These are phyloP conservation scores for Medicago truncatula DNA, from an alignment of 306 rosid genomes.

Conservation along the genomic window MtrunA17r5.0-ANR NC_053046.1:27699501-27700000, in stretches of 20 bases:
- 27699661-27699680: background rate
- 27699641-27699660: background rate
- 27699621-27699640: constrained; percentile 24
- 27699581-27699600: background rate
- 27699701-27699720: constrained; percentile 1
- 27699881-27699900: constrained; percentile 47
- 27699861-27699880: constrained; percentile 55
- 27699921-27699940: constrained; percentile 59
- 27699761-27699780: constrained; percentile 2
- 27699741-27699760: too few species aligned
- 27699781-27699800: background rate
- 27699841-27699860: constrained; percentile 27
- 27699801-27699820: constrained; percentile 30
- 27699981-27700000: background rate
- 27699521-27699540: background rate
- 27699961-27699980: constrained; percentile 15
- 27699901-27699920: constrained; percentile 44
- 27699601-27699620: constrained; percentile 10
- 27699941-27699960: constrained; percentile 29
- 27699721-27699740: background rate
- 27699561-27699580: background rate
- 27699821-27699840: constrained; percentile 24
- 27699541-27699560: constrained; percentile 16
- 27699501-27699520: background rate
- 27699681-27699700: background rate